These are phyloP conservation scores for Limnanthes douglasii DNA, from an alignment of 345 rosid species.

Conservation along the genomic window DNA sequence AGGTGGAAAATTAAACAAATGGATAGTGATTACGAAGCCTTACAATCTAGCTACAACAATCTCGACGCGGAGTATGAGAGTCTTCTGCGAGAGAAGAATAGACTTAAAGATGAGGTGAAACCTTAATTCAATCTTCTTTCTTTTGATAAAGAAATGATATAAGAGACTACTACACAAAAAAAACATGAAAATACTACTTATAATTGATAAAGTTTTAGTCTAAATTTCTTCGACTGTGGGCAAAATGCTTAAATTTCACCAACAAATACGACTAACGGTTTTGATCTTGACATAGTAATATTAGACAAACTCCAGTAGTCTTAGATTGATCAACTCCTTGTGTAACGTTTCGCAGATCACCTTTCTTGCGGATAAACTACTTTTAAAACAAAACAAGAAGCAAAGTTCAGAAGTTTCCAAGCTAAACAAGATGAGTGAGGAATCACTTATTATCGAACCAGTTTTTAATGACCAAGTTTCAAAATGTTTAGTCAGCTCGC, in stretches of 20 bases:
- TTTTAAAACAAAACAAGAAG: slow-evolving; percentile 9
- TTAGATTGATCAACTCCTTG: too few species aligned
- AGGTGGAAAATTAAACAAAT: slow-evolving; percentile 41
- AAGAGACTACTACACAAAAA: too few species aligned
- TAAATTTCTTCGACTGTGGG: too few species aligned
- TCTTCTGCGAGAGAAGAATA: slow-evolving; percentile 30
- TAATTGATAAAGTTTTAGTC: too few species aligned
- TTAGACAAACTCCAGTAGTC: too few species aligned
- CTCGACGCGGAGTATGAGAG: slow-evolving; percentile 34
- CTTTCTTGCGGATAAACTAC: slow-evolving; percentile 26
- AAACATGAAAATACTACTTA: too few species aligned
- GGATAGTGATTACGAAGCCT: slow-evolving; percentile 36
- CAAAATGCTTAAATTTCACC: too few species aligned
- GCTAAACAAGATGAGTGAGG: slow-evolving; percentile 9
- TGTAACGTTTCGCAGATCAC: slow-evolving; percentile 22
- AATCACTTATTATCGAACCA: slow-evolving; percentile 10
- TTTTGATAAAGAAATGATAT: too few species aligned
- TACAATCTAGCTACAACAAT: slow-evolving; percentile 26
- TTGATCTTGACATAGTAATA: too few species aligned
- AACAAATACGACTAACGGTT: too few species aligned
- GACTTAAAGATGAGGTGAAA: slow-evolving; percentile 31
- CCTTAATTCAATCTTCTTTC: not conserved
- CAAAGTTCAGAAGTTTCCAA: slow-evolving; percentile 9
- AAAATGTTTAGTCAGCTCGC: slow-evolving; percentile 8
- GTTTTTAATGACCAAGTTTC: slow-evolving; percentile 17